phyloP scores from a whole-genome alignment of 1,139 yeast genomes.

The Candida tropicalis region DNA sequence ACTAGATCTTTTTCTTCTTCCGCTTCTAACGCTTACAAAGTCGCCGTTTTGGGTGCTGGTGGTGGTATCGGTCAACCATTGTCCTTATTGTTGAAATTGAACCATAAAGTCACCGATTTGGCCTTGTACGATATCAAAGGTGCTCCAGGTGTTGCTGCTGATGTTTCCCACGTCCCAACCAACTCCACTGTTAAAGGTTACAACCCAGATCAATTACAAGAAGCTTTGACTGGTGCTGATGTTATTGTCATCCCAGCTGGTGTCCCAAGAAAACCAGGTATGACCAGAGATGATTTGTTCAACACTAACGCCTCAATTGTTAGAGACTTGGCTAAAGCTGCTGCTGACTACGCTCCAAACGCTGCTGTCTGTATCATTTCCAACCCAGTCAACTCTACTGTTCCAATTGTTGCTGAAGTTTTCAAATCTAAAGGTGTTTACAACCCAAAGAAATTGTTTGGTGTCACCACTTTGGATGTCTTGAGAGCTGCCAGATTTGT shows the following conservation, averaged over 20 bases:
- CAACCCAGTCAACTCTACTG: slow-evolving; percentile 95
- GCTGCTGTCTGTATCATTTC: slow-evolving; percentile 82
- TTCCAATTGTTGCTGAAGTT: slow-evolving; percentile 89
- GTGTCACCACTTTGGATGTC: slow-evolving; percentile 90
- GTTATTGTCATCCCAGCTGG: slow-evolving; percentile 94
- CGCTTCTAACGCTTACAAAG: slow-evolving; percentile 68
- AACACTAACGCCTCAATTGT: slow-evolving; percentile 92
- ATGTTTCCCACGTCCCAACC: slow-evolving; percentile 87
- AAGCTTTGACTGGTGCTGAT: slow-evolving; percentile 71
- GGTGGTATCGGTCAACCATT: slow-evolving; percentile 96
- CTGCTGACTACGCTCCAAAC: slow-evolving; percentile 71
- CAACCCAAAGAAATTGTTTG: slow-evolving; percentile 81
- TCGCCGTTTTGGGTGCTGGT: slow-evolving; percentile 77
- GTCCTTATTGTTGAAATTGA: slow-evolving; percentile 77
- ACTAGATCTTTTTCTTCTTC: slow-evolving; percentile 69
- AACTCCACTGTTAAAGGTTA: slow-evolving; percentile 69
- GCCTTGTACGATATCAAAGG: slow-evolving; percentile 88
- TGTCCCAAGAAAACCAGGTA: slow-evolving; percentile 97
- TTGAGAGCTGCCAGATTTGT: slow-evolving; percentile 88
- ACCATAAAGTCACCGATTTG: slow-evolving; percentile 60
- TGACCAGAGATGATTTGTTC: slow-evolving; percentile 96
- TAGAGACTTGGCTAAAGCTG: slow-evolving; percentile 76
- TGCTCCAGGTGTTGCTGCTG: slow-evolving; percentile 92
- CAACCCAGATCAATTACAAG: slow-evolving; percentile 61
- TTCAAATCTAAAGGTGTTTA: slow-evolving; percentile 73